Evolutionary conservation across 306 rosid genomes (phyloP), one percentile per base, ranked within the genome.

Genomic region (Begonia loranthoides): DNA sequence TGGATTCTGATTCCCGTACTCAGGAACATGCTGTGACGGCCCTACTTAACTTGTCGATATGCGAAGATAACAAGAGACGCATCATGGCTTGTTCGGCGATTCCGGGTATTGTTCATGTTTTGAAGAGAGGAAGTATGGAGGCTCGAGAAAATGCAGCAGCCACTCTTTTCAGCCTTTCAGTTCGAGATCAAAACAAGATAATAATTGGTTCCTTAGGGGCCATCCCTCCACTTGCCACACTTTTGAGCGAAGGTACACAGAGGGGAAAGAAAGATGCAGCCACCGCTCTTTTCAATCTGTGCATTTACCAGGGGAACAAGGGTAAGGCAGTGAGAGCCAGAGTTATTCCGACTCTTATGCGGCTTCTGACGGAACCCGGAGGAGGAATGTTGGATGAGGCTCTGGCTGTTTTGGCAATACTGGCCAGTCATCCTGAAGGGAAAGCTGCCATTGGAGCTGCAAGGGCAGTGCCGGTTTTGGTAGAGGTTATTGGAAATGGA

Each of bases 61-160:
- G 83, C 56, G 99, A 90, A 51, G 79, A 77, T 46, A 90, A 90
- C 65, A 90, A 86, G 67, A 94, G 92, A 66, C 69, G 75, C 70
- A 90, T 82, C 36, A 77, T 83, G 52, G 62, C 86, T 56, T 78
- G 67, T 45, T 82, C 94, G 58, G 94, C 94, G 45, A 81, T 83
- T 64, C 95, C 94, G 44, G 99, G 84, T 46, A 86, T 86, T 62
- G 92, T 90, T 59, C 86, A 86, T 51, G 94, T 86, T 62, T 86
- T 90, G 64, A 82, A 69, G 72, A 74, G 74, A 63, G 99, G 95
- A 54, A 84, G 94, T 72, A 90, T 90, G 95, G 95, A 90, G 64
- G 99, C 94, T n/a, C 86, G 95, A 58, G 99, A 90, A 75, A 90
- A 90, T 51, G 95, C 99, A 1, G 99, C 99, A 0, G 95, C 99